Conservation (phyloP, 352 stramenopile species). For the Pythium myriotylum region DNA sequence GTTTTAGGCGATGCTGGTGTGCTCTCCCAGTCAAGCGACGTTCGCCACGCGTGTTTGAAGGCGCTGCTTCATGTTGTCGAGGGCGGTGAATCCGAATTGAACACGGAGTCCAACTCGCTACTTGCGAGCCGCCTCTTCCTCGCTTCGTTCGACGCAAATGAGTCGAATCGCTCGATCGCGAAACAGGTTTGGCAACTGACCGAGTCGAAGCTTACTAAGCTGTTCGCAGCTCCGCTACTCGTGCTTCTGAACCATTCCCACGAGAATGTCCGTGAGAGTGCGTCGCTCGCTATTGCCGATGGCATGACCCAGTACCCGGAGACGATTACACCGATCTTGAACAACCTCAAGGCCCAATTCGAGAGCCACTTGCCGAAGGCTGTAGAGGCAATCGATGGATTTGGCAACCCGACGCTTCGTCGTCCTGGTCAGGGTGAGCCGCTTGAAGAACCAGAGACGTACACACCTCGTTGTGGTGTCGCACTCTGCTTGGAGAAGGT, state of each 20-base stretch:
- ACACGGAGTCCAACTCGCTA: slow-evolving; percentile 33
- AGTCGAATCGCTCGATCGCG: slow-evolving; percentile 59
- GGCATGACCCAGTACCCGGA: slow-evolving; percentile 83
- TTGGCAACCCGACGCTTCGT: slow-evolving; percentile 73
- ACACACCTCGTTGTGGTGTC: slow-evolving; percentile 74
- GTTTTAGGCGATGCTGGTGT: slow-evolving; percentile 72
- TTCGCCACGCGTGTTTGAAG: slow-evolving; percentile 60
- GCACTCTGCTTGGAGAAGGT: slow-evolving; percentile 78
- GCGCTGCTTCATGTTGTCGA: slow-evolving; percentile 64
- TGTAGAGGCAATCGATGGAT: slow-evolving; percentile 61
- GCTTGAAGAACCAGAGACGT: slow-evolving; percentile 58
- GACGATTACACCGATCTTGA: slow-evolving; percentile 63
- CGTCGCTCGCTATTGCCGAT: slow-evolving; percentile 73
- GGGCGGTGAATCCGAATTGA: slow-evolving; percentile 54
- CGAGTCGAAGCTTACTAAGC: slow-evolving; percentile 46
- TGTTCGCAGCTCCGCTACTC: slow-evolving; percentile 68
- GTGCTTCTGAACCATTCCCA: slow-evolving; percentile 76
- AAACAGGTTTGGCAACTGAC: slow-evolving; percentile 68
- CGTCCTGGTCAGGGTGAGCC: slow-evolving; percentile 52
- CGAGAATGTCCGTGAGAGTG: slow-evolving; percentile 76
- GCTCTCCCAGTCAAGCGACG: slow-evolving; percentile 57
- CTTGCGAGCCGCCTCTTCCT: slow-evolving; percentile 68
- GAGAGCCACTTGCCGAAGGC: slow-evolving; percentile 54
- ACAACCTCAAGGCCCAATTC: slow-evolving; percentile 75
- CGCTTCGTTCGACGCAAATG: slow-evolving; percentile 63